Conservation (phyloP, 2,329 filamentous ascomycete genomes). For the Tolypocladium nubicola region DNA sequence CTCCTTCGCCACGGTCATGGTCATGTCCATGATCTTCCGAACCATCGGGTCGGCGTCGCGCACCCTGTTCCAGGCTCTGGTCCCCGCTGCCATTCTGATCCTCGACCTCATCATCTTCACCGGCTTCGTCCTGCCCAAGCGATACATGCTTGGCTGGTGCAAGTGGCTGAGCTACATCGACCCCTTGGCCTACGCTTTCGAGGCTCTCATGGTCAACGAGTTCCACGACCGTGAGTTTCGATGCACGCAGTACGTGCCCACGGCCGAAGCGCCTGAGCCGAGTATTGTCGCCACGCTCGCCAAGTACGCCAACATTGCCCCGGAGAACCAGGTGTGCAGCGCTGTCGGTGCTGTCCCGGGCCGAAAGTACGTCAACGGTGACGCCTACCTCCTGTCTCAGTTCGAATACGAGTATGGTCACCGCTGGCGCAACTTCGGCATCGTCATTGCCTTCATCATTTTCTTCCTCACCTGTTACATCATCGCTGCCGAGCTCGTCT, state of each 20-base stretch:
- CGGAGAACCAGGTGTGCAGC: slow-evolving; percentile 43
- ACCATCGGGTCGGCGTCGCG: slow-evolving; percentile 68
- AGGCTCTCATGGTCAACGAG: slow-evolving; percentile 74
- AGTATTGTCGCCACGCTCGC: slow-evolving; percentile 4
- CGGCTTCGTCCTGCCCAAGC: slow-evolving; percentile 54
- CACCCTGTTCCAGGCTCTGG: slow-evolving; percentile 55
- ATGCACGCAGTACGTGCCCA: slow-evolving; percentile 37
- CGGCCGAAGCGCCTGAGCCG: not conserved
- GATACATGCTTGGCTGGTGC: slow-evolving; percentile 71
- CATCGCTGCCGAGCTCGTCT: slow-evolving; percentile 53
- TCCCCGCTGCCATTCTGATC: slow-evolving; percentile 50
- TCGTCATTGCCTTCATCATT: slow-evolving; percentile 54
- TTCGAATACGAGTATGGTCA: slow-evolving; percentile 49
- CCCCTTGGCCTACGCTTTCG: slow-evolving; percentile 71
- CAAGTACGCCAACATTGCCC: slow-evolving; percentile 14
- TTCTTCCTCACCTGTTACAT: slow-evolving; percentile 54
- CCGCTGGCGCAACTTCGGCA: slow-evolving; percentile 63
- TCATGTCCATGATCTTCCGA: slow-evolving; percentile 82
- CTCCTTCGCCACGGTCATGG: slow-evolving; percentile 60
- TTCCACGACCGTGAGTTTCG: slow-evolving; percentile 55
- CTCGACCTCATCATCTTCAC: slow-evolving; percentile 59
- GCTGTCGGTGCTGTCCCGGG: slow-evolving; percentile 49
- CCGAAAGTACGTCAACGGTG: slow-evolving; percentile 40
- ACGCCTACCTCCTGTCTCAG: slow-evolving; percentile 40
- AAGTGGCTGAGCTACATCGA: slow-evolving; percentile 77